Evolutionary conservation across 2,329 filamentous ascomycete genomes (phyloP), one percentile per base, ranked within the genome.

Genomic region (Coniochaeta sp.): DNA sequence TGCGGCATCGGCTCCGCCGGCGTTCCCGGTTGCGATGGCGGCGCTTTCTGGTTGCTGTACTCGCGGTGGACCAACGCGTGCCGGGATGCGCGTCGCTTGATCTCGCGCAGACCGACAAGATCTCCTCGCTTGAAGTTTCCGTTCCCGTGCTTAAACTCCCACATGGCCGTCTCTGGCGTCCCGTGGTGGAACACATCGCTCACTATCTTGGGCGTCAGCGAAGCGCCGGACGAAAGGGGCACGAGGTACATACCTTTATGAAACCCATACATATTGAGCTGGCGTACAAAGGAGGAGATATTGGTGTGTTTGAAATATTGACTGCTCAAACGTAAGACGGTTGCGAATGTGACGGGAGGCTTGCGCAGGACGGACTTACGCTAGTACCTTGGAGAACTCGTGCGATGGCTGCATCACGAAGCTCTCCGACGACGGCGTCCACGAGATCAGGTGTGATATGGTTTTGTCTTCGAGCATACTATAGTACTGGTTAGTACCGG

Each of bases 281-380:
- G 95, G 56, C 95, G 87, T 57, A 99, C 95, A 73, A 99, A 99
- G 1, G 95, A 98, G 12, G 95, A 98, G 62, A 98, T 96, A 71
- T 99, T 99, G 67, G 93, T 99, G 73, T 99, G 95, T 71, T 99
- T 99, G 74, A 99, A 99, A 73, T 99, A 99, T 85, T 96, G 92
- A 59, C 93, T 96, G 68, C 16, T 56, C 22, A 14, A 17, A 34
- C 12, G 47, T 52, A 52, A 65, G 57, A 62, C 50, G 16, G 62
- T 70, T 56, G 71, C 63, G 61, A 50, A 61, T 59, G 58, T 24
- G 24, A 56, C 6, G 7, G n/a, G n/a, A 56, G 61, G 36, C 55
- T 19, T 42, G 55, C 58, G 62, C 63, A 55, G 58, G 67, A 60
- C 65, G 62, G 62, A 87, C 89, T 74, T 84, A 97, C 93, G 95